phyloP scores from a whole-genome alignment of 352 stramenopile genomes.

The Saprolegnia diclina region DNA sequence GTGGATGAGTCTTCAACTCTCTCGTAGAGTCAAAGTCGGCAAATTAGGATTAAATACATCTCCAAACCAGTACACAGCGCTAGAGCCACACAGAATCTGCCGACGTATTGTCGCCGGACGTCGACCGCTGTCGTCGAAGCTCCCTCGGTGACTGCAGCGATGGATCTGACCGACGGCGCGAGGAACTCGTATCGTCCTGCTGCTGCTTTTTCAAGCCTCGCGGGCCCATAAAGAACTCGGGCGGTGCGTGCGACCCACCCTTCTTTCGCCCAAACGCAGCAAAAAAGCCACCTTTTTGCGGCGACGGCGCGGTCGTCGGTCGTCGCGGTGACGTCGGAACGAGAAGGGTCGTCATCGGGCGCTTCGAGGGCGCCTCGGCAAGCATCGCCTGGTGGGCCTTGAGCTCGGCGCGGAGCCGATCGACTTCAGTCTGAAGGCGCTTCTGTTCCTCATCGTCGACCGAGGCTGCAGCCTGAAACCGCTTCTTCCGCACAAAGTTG shows the following conservation, averaged over 20 bases:
- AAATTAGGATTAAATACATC: too few species aligned
- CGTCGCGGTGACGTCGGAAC: neutral
- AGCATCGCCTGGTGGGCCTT: constrained; percentile 15
- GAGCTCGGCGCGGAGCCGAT: constrained; percentile 8
- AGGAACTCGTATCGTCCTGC: neutral
- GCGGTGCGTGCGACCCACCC: neutral
- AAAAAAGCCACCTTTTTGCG: neutral
- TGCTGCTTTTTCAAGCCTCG: constrained; percentile 16
- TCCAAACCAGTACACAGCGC: too few species aligned
- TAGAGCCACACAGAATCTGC: too few species aligned
- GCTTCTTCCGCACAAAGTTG: constrained; percentile 18
- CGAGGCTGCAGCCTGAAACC: constrained; percentile 5
- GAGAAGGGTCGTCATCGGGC: neutral
- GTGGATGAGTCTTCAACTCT: too few species aligned
- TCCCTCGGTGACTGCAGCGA: neutral
- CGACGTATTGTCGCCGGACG: too few species aligned
- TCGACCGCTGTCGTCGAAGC: too few species aligned
- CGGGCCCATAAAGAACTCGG: constrained; percentile 11
- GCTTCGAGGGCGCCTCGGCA: neutral
- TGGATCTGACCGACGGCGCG: constrained; percentile 5
- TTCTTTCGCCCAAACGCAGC: neutral
- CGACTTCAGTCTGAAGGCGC: constrained; percentile 13
- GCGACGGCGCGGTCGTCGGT: constrained; percentile 1
- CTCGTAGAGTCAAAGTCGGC: too few species aligned
- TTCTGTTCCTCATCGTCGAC: constrained; percentile 9